Conservation (phyloP, 2,329 filamentous ascomycete species). For the Kalaharituber pfeilii region DNA sequence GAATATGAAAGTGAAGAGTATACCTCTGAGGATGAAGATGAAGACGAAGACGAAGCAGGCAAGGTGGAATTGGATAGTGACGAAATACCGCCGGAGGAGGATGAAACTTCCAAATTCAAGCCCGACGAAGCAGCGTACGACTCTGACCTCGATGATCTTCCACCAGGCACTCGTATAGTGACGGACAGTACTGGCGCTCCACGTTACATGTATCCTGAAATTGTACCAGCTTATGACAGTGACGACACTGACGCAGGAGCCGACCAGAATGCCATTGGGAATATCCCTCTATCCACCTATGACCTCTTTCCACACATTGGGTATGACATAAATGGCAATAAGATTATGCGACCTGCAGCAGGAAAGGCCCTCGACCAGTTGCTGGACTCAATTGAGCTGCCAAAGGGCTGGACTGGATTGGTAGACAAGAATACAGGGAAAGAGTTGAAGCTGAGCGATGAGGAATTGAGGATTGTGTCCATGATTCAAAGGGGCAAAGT, state of each 20-base stretch:
- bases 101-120: conserved; percentile 31
- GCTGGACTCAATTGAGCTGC: conserved; percentile 88
- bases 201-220: conserved; percentile 83
- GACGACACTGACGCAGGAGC: conserved; percentile 77
- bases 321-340: conserved; percentile 97
- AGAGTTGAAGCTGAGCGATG: conserved; percentile 66
- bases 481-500: conserved; percentile 80
- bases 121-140: conserved; percentile 25
- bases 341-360: conserved; percentile 86
- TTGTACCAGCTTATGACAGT: conserved; percentile 87
- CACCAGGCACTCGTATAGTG: conserved; percentile 37
- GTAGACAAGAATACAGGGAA: conserved; percentile 90
- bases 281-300: conserved; percentile 89
- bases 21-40: conserved; percentile 29
- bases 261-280: conserved; percentile 75
- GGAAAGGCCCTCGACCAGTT: conserved; percentile 85
- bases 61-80: conserved; percentile 30
- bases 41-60: not conserved
- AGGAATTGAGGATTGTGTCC: conserved; percentile 76
- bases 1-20: conserved; percentile 24
- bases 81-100: conserved; percentile 33
- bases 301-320: conserved; percentile 96
- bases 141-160: conserved; percentile 25
- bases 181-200: conserved; percentile 79
- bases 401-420: conserved; percentile 91